Evolutionary conservation across 768 basidiomycete species (phyloP), one percentile per base, ranked within the genome.

Genomic region (Hirschioporus abietinus): DNA sequence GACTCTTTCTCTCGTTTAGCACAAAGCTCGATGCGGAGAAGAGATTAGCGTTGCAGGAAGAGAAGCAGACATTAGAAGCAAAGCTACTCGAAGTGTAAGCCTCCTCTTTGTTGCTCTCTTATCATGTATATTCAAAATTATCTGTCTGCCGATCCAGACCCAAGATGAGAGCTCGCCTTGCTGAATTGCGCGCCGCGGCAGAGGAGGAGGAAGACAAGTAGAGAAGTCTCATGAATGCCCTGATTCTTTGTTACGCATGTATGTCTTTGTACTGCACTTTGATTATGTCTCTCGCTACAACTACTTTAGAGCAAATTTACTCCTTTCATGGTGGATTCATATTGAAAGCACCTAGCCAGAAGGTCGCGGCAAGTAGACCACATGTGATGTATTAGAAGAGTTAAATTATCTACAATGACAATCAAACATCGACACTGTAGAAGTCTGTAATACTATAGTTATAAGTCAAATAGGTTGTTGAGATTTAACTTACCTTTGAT

Each of bases 21-120:
- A 94, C 93, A 25, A 88, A 91, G 73, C 80, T 99, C 36, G 91
- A 98, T 73, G 91, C 94, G 20, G 92, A 96, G 77, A 91, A 89
- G 76, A 86, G 96, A 10, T 81, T 97, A 63, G 93, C 90, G 0
- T 79, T 98, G 59, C 95, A 97, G 77, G 93, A 96, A 74, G 96
- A 99, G 83, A 97, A 96, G 77, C 93, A 96, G 76, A 83, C 81
- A 30, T 75, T 98, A 61, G 95, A 97, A 74, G 82, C 88, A 34
- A 96, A 92, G 76, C 77, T 98, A 67, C 81, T 91, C 35, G 93
- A 95, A 76, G 90, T 98, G 85, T 93, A 75, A 83, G 92, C 83
- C 23, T 18, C 23, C 58, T 26, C 64, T 63, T 35, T 64, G 18
- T 6, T 64, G 30, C 4, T 30, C 4, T 30, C 58, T n/a, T 59